Conservation (phyloP, 441 rosid genomes). For the Populus trichocarpa region DNA sequence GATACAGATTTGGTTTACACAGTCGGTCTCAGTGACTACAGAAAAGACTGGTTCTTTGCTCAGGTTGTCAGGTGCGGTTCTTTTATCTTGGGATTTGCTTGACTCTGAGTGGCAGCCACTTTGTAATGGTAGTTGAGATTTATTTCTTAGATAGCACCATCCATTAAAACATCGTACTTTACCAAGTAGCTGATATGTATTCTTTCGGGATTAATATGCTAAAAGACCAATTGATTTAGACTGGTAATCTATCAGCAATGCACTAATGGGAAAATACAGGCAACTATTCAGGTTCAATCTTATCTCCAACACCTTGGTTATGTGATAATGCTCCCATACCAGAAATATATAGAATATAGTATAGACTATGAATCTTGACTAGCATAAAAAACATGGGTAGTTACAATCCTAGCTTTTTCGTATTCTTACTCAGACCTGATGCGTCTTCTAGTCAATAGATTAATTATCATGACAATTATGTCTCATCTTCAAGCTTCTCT, state of each 20-base stretch:
- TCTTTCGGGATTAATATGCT: background rate
- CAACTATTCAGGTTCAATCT: background rate
- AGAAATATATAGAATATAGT: background rate
- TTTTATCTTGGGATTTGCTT: constrained; percentile 5
- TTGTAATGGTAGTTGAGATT: background rate
- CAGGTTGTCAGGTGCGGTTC: constrained; percentile 58
- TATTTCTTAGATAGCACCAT: background rate
- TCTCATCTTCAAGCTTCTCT: constrained; percentile 1
- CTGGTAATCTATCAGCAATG: background rate
- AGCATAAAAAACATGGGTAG: background rate
- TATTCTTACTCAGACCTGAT: background rate
- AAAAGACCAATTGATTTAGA: constrained; percentile 1
- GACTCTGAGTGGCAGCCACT: background rate
- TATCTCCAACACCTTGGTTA: background rate
- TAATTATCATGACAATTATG: background rate
- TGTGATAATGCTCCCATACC: background rate
- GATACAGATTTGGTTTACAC: constrained; percentile 55
- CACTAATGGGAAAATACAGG: background rate
- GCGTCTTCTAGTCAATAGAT: background rate
- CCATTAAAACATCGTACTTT: background rate
- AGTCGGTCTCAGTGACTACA: constrained; percentile 47
- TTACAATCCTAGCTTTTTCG: background rate
- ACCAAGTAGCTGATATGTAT: background rate
- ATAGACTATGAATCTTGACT: background rate
- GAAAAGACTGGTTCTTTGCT: constrained; percentile 63